Evolutionary conservation across 306 rosid species (phyloP).

Genomic region (Lotus japonicus): DNA sequence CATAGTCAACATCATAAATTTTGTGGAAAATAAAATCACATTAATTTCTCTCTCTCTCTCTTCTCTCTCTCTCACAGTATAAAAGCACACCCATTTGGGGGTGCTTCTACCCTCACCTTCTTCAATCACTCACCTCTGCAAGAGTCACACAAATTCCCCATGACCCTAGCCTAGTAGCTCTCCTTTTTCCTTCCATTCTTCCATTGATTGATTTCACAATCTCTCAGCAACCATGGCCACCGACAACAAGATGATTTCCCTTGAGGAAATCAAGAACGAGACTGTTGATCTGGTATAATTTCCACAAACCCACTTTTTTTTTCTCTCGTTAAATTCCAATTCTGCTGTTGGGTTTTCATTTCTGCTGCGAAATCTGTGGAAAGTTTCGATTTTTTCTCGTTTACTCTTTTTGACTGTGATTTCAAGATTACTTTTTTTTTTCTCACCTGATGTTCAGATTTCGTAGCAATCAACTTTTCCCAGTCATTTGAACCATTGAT

Average conservation of each 20-base stretch:
- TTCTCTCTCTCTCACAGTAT: background rate
- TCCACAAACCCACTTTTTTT: background rate
- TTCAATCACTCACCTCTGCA: background rate
- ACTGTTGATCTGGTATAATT: constrained; percentile 83
- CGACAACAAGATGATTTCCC: constrained; percentile 33
- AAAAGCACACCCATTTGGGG: background rate
- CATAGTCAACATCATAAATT: constrained; percentile 1
- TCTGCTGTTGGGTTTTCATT: background rate
- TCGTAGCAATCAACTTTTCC: background rate
- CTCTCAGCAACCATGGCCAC: constrained; percentile 34
- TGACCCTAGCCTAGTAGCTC: background rate
- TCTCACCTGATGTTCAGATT: background rate
- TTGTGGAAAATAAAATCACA: background rate
- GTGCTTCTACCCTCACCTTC: background rate
- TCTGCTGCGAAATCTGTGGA: background rate
- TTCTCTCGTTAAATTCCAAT: background rate
- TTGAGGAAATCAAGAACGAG: constrained; percentile 84
- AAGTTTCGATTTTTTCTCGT: background rate
- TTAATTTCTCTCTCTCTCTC: background rate
- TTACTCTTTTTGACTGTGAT: background rate
- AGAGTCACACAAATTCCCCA: background rate
- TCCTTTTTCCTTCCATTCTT: background rate
- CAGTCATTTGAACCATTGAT: background rate
- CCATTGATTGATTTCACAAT: background rate
- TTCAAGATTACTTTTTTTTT: background rate